phyloP scores from a whole-genome alignment of 306 rosid species.

The Comarum palustre region DNA sequence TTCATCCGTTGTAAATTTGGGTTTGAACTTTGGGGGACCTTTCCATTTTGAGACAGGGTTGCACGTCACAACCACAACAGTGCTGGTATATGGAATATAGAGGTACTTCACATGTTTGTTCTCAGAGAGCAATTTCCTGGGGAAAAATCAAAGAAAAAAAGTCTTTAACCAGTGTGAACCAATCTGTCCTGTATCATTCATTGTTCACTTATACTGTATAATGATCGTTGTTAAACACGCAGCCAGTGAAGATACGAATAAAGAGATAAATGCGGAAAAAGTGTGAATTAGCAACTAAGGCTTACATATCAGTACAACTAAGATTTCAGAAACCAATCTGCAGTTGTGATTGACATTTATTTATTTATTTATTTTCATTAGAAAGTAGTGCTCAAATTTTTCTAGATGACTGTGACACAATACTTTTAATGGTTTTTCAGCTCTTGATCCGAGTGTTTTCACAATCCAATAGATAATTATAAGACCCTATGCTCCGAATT shows the following conservation, averaged over 20 bases:
- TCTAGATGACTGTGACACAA: neutral
- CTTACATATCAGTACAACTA: neutral
- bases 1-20: conserved; percentile 68
- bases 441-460: neutral
- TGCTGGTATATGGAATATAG: conserved; percentile 70
- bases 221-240: neutral
- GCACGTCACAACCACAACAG: conserved; percentile 84
- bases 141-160: neutral
- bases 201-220: neutral
- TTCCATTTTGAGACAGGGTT: conserved; percentile 92
- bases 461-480: neutral
- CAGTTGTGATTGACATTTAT: neutral
- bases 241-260: neutral
- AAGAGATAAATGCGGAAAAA: neutral
- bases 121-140: conserved; percentile 70
- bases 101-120: conserved; percentile 93
- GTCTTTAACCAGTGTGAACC: neutral
- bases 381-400: neutral
- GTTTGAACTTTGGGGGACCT: conserved; percentile 82
- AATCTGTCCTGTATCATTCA: conserved; percentile 1
- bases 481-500: neutral
- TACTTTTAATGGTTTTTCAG: neutral
- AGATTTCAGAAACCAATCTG: neutral
- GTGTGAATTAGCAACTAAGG: neutral
- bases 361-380: neutral